Evolutionary conservation across 139 green algal genomes (phyloP).

Genomic region (Micractinium sp.): DNA sequence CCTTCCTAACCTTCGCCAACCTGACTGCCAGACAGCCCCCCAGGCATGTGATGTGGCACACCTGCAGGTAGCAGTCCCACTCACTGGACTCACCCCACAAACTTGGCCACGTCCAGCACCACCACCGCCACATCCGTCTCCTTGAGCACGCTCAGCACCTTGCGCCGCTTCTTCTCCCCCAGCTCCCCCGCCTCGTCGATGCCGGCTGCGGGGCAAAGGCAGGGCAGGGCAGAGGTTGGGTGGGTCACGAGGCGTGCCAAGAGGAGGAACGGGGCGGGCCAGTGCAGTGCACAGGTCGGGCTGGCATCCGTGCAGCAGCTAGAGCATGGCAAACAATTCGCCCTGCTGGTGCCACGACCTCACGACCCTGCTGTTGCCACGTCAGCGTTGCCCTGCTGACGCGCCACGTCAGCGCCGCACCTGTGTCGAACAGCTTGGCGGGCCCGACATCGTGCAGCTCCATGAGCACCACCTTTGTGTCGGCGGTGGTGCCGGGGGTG

Average conservation of each 20-base stretch:
- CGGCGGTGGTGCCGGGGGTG: slow-evolving; percentile 67
- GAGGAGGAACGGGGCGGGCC: too few relatives aligned
- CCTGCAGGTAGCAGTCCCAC: too few relatives aligned
- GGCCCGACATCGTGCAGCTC: slow-evolving; percentile 73
- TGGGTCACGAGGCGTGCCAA: too few relatives aligned
- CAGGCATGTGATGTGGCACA: too few relatives aligned
- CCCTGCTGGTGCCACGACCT: too few relatives aligned
- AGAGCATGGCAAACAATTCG: too few relatives aligned
- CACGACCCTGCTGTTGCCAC: too few relatives aligned
- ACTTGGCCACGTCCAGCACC: slow-evolving; percentile 52
- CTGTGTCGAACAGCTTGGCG: slow-evolving; percentile 72
- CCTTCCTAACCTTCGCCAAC: too few relatives aligned
- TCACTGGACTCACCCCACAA: not conserved
- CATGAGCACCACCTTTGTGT: slow-evolving; percentile 63
- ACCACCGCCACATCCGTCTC: slow-evolving; percentile 63
- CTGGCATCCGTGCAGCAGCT: slow-evolving; percentile 58
- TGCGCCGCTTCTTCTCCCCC: slow-evolving; percentile 68
- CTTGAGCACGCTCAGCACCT: slow-evolving; percentile 62
- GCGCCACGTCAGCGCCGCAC: not conserved
- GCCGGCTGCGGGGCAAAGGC: slow-evolving; percentile 40
- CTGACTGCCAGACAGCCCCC: too few relatives aligned
- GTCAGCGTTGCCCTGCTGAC: too few relatives aligned
- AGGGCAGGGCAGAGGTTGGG: not conserved
- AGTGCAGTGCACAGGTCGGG: too few relatives aligned
- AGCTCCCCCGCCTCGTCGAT: slow-evolving; percentile 52